A percentile compares a stretch with the other conserved stretches of the same genome.
These are phyloP conservation scores for Fusarium staphyleae DNA, from an alignment of 2,329 filamentous ascomycete genomes.

Conservation along the genomic window DNA sequence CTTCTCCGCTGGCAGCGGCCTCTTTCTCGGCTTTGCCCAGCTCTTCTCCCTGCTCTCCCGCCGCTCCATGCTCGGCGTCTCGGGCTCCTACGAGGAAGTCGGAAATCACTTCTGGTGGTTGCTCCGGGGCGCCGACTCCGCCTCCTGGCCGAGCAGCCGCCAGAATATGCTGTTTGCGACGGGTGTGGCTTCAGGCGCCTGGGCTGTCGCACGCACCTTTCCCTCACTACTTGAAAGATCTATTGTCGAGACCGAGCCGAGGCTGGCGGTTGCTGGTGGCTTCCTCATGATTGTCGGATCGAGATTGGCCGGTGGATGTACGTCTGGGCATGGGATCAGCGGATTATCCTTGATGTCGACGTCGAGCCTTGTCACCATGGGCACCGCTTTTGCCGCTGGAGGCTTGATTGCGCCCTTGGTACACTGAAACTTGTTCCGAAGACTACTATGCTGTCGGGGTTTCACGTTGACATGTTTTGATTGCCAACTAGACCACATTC, in stretches of 20 bases:
- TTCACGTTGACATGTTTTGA: not conserved
- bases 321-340: slow-evolving; percentile 73
- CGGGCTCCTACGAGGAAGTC: slow-evolving; percentile 66
- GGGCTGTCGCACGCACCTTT: slow-evolving; percentile 44
- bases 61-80: slow-evolving; percentile 65
- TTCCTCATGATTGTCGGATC: slow-evolving; percentile 65
- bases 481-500: not conserved
- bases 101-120: slow-evolving; percentile 61
- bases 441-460: not conserved
- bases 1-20: slow-evolving; percentile 61
- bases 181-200: slow-evolving; percentile 59
- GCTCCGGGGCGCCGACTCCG: slow-evolving; percentile 39
- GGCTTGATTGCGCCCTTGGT: slow-evolving; percentile 41
- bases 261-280: slow-evolving; percentile 60
- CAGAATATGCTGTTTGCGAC: slow-evolving; percentile 59
- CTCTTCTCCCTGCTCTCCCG: slow-evolving; percentile 61
- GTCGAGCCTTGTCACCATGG: slow-evolving; percentile 68
- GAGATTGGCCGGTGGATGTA: slow-evolving; percentile 70
- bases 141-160: slow-evolving; percentile 45
- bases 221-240: slow-evolving; percentile 43
- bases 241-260: slow-evolving; percentile 45
- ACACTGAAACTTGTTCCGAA: slow-evolving; percentile 25
- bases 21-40: slow-evolving; percentile 66
- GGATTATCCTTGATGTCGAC: slow-evolving; percentile 68
- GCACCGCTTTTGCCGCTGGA: slow-evolving; percentile 63